A percentile compares a stretch with the other conserved stretches of the same genome.
phyloP scores from a whole-genome alignment of 331 rosid species.

The Rhamnella rubrinervis region DNA sequence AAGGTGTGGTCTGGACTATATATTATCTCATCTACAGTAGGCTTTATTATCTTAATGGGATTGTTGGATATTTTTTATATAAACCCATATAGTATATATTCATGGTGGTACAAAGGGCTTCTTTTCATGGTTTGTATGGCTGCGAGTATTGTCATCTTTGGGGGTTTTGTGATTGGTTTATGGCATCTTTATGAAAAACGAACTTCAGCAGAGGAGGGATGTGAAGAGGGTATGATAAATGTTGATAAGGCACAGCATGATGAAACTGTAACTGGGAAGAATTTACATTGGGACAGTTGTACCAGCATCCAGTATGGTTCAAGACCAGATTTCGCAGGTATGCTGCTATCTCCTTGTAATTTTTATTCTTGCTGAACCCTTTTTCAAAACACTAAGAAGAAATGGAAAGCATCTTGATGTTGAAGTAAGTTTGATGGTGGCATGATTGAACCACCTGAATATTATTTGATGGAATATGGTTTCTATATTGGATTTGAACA shows the following conservation, averaged over 20 bases:
- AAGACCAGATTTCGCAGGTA: conserved; percentile 84
- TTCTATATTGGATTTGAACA: too few species aligned
- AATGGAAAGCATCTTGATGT: too few species aligned
- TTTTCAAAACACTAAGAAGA: too few species aligned
- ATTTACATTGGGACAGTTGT: conserved; percentile 29
- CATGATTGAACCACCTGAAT: too few species aligned
- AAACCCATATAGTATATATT: conserved; percentile 45
- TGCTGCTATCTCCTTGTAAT: not conserved
- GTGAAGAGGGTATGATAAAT: conserved; percentile 20
- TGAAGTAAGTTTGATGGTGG: too few species aligned
- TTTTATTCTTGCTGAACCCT: not conserved
- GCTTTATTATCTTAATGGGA: conserved; percentile 50
- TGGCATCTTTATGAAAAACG: conserved; percentile 73
- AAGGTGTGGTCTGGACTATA: conserved; percentile 78
- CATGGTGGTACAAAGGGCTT: conserved; percentile 90
- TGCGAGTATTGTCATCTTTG: conserved; percentile 64
- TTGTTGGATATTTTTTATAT: conserved; percentile 61
- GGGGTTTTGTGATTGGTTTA: conserved; percentile 61
- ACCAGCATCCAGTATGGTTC: conserved; percentile 50
- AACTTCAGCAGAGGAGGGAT: conserved; percentile 25
- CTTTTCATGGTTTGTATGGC: conserved; percentile 64
- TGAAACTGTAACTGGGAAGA: conserved; percentile 28
- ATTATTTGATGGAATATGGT: too few species aligned
- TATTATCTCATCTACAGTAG: conserved; percentile 56
- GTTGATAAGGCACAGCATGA: conserved; percentile 25